phyloP scores from a whole-genome alignment of 768 basidiomycete genomes.

The Kwoniella newhampshirensis region DNA sequence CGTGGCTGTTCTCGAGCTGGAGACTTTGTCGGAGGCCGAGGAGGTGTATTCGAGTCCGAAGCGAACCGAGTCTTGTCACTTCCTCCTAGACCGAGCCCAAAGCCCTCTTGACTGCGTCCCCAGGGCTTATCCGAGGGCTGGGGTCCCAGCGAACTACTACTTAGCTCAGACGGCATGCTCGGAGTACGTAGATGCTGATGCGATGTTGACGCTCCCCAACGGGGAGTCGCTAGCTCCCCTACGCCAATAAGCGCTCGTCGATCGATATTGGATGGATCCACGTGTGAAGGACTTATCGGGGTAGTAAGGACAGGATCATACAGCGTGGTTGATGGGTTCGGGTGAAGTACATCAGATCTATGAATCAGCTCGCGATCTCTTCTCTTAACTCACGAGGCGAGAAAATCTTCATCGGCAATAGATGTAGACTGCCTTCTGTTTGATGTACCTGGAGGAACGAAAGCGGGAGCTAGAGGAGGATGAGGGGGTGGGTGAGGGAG shows the following conservation, averaged over 20 bases:
- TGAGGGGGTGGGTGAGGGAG: constrained; percentile 14
- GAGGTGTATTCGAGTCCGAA: constrained; percentile 2
- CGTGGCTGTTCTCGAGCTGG: background rate
- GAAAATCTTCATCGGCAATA: constrained; percentile 18
- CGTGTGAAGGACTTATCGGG: constrained; percentile 34
- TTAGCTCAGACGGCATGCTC: constrained; percentile 32
- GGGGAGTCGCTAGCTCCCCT: constrained; percentile 93
- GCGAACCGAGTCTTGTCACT: background rate
- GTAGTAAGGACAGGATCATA: constrained; percentile 13
- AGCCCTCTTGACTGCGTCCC: constrained; percentile 48
- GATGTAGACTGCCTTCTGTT: constrained; percentile 12
- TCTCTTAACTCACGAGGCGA: constrained; percentile 19
- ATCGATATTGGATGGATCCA: constrained; percentile 58
- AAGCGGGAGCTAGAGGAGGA: constrained; percentile 9
- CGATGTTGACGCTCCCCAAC: constrained; percentile 63
- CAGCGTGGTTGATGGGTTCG: constrained; percentile 6
- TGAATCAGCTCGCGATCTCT: background rate
- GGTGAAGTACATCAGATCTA: constrained; percentile 31
- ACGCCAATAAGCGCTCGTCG: constrained; percentile 85
- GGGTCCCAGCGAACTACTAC: constrained; percentile 49
- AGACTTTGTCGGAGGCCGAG: constrained; percentile 3
- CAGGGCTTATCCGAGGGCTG: constrained; percentile 10
- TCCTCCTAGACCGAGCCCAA: constrained; percentile 48
- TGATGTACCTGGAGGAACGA: constrained; percentile 2
- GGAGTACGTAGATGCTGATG: constrained; percentile 40